Base-by-base conservation (phyloP, 2,329 filamentous ascomycete genomes). In the Alternaria incomplexa region DNA sequence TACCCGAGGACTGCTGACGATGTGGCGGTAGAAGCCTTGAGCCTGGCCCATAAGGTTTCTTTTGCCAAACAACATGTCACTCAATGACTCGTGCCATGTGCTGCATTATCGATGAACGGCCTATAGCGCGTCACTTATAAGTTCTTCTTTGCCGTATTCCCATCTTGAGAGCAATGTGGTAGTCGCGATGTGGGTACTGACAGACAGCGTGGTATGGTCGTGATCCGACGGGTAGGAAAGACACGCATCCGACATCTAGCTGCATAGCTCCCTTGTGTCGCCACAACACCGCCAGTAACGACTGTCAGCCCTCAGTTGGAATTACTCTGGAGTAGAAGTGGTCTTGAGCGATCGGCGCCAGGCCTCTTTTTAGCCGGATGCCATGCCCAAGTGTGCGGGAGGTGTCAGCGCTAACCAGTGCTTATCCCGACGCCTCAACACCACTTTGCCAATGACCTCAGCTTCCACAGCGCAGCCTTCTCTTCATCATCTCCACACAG, bases 361-460 rank as follows among this genome's bases (percentile, higher is more conserved):
- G 43, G 20, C 58, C 58, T 52, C 58, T 61, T 56, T 56, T 15
- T 40, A 43, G 52, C 45, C 48, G 30, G 28, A 6, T 36, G 44
- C 17, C 32, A 45, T 2, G 45, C 30, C 32, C 32, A 32, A 36
- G 32, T 36, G 32, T 36, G 32, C 32, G 28, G 28, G 48, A 23
- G 20, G 15, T 40, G 48, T 40, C 28, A 23, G 25, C 20, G 32
- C 45, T 56, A 23, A 47, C 22, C 44, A 32, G 40, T 48, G 58
- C 58, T 56, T 61, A 28, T 61, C 47, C 32, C 30, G 43, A 22
- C 58, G 53, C 45, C 52, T 45, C 52, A 57, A 50, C 25, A 32
- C 20, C 30, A 26, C 26, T 45, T 40, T 23, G 36, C 58, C 48
- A 52, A 40, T 36, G 15, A 28, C 13, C 13, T 47, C 47, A 44